Evolutionary conservation across 148 eudicot species (phyloP), one percentile per base, ranked within the genome.

Genomic region (Cornus controversa): DNA sequence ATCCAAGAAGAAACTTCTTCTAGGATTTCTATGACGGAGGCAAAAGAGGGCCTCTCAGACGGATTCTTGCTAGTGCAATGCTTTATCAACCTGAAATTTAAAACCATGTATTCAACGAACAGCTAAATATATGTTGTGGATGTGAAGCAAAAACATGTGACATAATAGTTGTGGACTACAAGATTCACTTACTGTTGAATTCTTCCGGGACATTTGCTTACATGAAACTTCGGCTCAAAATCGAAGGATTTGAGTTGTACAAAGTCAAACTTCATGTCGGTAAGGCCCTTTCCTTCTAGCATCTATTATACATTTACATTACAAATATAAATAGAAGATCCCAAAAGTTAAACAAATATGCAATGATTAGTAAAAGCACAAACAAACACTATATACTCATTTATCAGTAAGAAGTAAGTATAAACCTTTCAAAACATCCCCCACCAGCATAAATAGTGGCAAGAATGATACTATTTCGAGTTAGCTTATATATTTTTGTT

Each of bases 111-210:
- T 50, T 50, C 57, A 13, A 50, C 18, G 18, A 50, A 50, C 57
- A 50, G 57, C 57, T 11, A 50, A 50, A 50, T 50, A 50, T 16
- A 50, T 50, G 2, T 11, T 45, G 50, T 8, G 7, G 13, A 45
- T 45, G 1, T 7, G 13, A 11, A 8, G 11, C 50, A 45, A 45
- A 45, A 45, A 45, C n/a, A 45, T 45, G 50, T 45, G 50, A 45
- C 13, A 11, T 45, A 45, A 8, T 45, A 45, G 50, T 8, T 45
- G 50, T 20, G 24, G 23, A 60, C 18, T 36, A 64, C 58, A 20
- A 10, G 25, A 47, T n/a, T 20, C 47, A 79, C 87, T 85, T 76
- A 85, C 87, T 81, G 81, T 50, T 76, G 76, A 26, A 84, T 75
- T 84, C 84, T 60, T 58, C 57, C 69, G 15, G 82, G 82, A 70